A percentile compares a stretch with the other conserved stretches of the same genome.
Conservation (phyloP, 192 early-diverging fungal species). For the Cetraspora pellucida region DNA sequence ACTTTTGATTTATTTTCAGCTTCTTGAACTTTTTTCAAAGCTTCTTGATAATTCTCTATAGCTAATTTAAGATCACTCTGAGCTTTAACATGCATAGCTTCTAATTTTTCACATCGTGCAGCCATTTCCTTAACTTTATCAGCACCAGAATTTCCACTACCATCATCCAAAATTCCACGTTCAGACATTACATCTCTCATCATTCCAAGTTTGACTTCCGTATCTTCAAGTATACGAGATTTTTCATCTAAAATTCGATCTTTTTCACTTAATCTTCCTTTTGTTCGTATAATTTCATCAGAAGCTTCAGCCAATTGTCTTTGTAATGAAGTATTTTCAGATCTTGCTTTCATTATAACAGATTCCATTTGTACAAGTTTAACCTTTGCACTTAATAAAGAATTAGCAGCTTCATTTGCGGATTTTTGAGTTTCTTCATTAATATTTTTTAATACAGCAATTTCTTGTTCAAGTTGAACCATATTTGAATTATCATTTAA, state of each 20-base stretch:
- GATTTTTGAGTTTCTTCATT: constrained; percentile 40
- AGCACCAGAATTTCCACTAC: constrained; percentile 17
- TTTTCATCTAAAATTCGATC: constrained; percentile 47
- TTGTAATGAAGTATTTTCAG: constrained; percentile 46
- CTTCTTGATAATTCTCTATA: neutral
- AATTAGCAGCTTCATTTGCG: constrained; percentile 36
- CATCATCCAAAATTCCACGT: constrained; percentile 49
- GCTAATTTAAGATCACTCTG: constrained; percentile 13
- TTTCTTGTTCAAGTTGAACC: constrained; percentile 44
- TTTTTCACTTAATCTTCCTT: constrained; percentile 43
- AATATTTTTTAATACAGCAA: constrained; percentile 36
- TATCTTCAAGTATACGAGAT: constrained; percentile 49
- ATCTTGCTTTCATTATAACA: constrained; percentile 47
- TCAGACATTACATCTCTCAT: constrained; percentile 50
- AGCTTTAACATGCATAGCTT: constrained; percentile 23
- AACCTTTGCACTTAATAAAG: constrained; percentile 46
- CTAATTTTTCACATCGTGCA: constrained; percentile 32
- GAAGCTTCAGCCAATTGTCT: constrained; percentile 45
- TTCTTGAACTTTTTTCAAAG: too few relatives aligned
- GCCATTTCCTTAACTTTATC: constrained; percentile 30
- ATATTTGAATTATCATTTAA: constrained; percentile 30
- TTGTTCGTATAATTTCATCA: constrained; percentile 44
- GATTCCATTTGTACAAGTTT: constrained; percentile 54
- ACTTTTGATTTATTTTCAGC: too few relatives aligned
- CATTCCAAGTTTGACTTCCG: constrained; percentile 51